Conservation (phyloP, 768 basidiomycete genomes). For the Leccinum obscurum region DNA sequence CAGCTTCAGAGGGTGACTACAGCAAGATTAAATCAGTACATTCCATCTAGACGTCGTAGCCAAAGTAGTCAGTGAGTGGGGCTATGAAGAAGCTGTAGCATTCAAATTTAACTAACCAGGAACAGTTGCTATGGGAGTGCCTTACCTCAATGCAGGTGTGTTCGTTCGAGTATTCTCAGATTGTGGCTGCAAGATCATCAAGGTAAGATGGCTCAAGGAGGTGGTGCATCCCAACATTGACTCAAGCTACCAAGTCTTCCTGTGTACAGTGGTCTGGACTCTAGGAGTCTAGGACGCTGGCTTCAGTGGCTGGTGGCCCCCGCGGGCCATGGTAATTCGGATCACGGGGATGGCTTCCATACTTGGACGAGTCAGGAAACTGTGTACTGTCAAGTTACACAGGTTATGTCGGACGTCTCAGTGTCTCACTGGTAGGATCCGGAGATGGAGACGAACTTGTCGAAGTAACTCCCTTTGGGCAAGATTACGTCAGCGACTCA, state of each 20-base stretch:
- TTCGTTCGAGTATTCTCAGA: conserved; percentile 64
- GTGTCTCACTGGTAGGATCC: too few relatives aligned
- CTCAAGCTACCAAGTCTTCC: conserved; percentile 65
- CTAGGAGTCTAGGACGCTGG: too few relatives aligned
- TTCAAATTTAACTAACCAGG: background rate
- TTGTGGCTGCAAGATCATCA: background rate
- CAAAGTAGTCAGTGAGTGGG: conserved; percentile 61
- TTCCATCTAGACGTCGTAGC: conserved; percentile 61
- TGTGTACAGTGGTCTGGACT: conserved; percentile 36
- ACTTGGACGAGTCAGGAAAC: too few relatives aligned
- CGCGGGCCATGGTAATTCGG: too few relatives aligned
- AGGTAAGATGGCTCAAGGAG: background rate
- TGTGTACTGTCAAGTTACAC: too few relatives aligned
- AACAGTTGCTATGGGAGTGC: conserved; percentile 2
- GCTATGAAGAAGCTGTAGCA: conserved; percentile 51
- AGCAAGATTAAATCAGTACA: conserved; percentile 53
- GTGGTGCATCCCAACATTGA: conserved; percentile 58
- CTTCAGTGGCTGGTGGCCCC: too few relatives aligned
- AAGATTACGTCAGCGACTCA: background rate
- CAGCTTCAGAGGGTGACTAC: conserved; percentile 37
- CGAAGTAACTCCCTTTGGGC: background rate
- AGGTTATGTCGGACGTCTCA: too few relatives aligned
- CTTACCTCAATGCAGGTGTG: conserved; percentile 51
- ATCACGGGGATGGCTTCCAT: too few relatives aligned
- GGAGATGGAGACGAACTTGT: background rate